Evolutionary conservation across 2,329 filamentous ascomycete genomes (phyloP).

Genomic region (Fusarium newnesense): DNA sequence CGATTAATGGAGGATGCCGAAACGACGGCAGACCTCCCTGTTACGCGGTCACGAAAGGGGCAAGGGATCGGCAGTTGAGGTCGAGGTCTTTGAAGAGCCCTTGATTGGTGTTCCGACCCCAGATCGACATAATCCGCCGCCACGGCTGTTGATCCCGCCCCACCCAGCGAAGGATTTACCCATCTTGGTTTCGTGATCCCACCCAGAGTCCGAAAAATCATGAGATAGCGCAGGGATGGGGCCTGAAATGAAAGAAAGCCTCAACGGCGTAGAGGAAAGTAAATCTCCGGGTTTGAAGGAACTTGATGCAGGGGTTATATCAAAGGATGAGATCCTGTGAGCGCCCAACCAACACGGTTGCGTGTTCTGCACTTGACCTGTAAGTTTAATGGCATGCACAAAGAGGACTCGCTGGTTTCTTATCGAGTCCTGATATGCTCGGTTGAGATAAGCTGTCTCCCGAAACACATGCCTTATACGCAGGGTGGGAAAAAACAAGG

Average conservation of each 20-base stretch:
- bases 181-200: not conserved
- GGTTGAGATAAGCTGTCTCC: not conserved
- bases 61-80: not conserved
- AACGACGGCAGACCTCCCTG: not conserved
- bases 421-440: not conserved
- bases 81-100: not conserved
- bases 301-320: not conserved
- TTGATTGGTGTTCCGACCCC: not conserved
- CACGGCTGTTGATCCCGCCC: constrained; percentile 7
- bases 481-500: not conserved
- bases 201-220: not conserved
- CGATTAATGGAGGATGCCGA: not conserved
- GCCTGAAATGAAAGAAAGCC: not conserved
- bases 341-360: not conserved
- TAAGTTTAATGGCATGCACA: not conserved
- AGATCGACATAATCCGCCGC: not conserved
- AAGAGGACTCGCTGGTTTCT: not conserved
- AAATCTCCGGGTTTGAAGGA: not conserved
- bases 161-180: not conserved
- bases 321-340: not conserved
- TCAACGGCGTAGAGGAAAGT: not conserved
- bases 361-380: not conserved
- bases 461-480: not conserved
- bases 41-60: not conserved
- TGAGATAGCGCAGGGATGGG: not conserved